Evolutionary conservation across 768 basidiomycete genomes (phyloP).

Genomic region (Kwoniella bestiolae): DNA sequence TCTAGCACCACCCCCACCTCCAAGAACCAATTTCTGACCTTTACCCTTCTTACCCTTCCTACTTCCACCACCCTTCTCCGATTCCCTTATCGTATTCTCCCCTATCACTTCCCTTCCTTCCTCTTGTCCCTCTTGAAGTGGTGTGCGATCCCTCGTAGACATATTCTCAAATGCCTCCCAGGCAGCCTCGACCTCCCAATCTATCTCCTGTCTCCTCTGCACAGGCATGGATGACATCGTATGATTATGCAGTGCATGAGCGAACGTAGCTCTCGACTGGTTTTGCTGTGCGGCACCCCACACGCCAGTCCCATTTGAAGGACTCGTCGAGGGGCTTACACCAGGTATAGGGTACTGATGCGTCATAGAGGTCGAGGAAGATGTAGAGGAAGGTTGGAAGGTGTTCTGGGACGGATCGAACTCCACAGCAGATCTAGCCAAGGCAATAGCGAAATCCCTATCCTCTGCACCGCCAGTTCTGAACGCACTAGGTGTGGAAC

Average conservation of each 20-base stretch:
- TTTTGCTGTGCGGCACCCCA: slow-evolving; percentile 13
- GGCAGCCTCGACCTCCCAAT: slow-evolving; percentile 46
- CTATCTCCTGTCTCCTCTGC: slow-evolving; percentile 23
- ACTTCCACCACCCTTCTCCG: slow-evolving; percentile 31
- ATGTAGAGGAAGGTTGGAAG: slow-evolving; percentile 22
- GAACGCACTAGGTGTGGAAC: slow-evolving; percentile 7
- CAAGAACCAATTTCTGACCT: slow-evolving; percentile 23
- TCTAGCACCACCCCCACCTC: slow-evolving; percentile 29
- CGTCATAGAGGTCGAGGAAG: slow-evolving; percentile 17
- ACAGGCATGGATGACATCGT: slow-evolving; percentile 25
- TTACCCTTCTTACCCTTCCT: slow-evolving; percentile 30
- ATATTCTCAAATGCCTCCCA: slow-evolving; percentile 47
- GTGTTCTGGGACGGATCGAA: slow-evolving; percentile 9
- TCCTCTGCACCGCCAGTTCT: slow-evolving; percentile 31
- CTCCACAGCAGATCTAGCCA: slow-evolving; percentile 48
- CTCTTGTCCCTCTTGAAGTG: slow-evolving; percentile 9
- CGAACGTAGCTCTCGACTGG: slow-evolving; percentile 32
- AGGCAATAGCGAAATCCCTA: slow-evolving; percentile 48
- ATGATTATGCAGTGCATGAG: slow-evolving; percentile 30
- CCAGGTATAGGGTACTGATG: slow-evolving; percentile 16
- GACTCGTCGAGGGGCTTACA: slow-evolving; percentile 17
- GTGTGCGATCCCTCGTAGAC: slow-evolving; percentile 17
- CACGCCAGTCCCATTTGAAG: background rate
- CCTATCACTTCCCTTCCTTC: background rate
- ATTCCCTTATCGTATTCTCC: slow-evolving; percentile 21